Base-by-base conservation (phyloP, 1,139 yeast genomes). In the Nakaseomyces nivariensis region DNA sequence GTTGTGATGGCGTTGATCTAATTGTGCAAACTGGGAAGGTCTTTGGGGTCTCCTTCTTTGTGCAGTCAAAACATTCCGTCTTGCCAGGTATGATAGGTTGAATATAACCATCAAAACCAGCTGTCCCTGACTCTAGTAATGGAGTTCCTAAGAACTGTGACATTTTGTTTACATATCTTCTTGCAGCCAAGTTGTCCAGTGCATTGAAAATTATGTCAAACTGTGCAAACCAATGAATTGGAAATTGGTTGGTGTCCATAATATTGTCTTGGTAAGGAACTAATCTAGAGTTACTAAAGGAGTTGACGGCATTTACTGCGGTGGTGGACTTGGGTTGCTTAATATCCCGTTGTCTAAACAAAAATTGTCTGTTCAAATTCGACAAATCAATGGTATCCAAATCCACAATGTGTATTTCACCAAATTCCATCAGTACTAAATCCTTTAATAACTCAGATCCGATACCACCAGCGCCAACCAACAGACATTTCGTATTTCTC, bases 401-500 rank as follows among this genome's bases (percentile, higher is more conserved):
- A 67, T 94, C 99, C 24, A 90, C 94, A 29, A 94, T 77, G 61
- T 90, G 96, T 50, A 94, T 84, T 60, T 87, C 95, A 4, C 95
- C 94, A 58, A 85, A 84, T 3, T 95, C 95, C 57, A 88, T 76
- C 55, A 90, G 70, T 6, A 89, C 81, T 48, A 94, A 72, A 62
- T 94, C 87, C 64, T 94, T 94, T 52, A 94, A 72, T 41, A 94
- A 72, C 67, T 94, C 99, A 67, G 97, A 94, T 4, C 99, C 99
- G 56, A 94, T 90, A n/a, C 99, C 99, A 31, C 99, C 99, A 1
- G 98, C 97, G 4, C 99, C 98, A 0, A 94, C 96, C 72, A 94
- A 73, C 45, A 94, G 72, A 24, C 92, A 89, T 54, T 76, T 81
- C n/a, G 85, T 62, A 22, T 62, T 37, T 27, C 71, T 68, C 25